Percentiles rank a stretch among this genome's conserved stretches.
Evolutionary conservation across 768 basidiomycete genomes (phyloP).

Genomic region (Mycena albidolilacea): DNA sequence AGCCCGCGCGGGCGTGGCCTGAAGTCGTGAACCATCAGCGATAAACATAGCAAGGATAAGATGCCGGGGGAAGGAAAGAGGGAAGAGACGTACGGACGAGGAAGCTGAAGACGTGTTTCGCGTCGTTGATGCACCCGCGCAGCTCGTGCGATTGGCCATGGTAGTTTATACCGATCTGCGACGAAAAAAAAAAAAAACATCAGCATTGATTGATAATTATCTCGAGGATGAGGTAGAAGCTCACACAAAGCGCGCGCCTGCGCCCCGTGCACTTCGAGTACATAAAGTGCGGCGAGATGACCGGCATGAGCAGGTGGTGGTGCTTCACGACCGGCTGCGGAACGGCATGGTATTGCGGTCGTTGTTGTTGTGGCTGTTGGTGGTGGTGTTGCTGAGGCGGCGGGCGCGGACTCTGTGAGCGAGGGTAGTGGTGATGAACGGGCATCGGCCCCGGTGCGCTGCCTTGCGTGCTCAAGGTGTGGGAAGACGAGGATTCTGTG

Average conservation of each 20-base stretch:
- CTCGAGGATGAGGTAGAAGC: background rate
- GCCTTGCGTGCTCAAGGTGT: conserved; percentile 6
- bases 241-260: conserved; percentile 41
- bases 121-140: too few species aligned
- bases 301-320: conserved; percentile 11
- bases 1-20: too few species aligned
- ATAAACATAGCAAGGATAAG: too few species aligned
- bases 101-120: too few species aligned
- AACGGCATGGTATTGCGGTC: background rate
- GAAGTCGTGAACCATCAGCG: too few species aligned
- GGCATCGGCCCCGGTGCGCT: conserved; percentile 25
- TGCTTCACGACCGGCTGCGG: conserved; percentile 19
- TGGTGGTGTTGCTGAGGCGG: background rate
- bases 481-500: too few species aligned
- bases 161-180: too few species aligned
- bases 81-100: too few species aligned
- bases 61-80: too few species aligned
- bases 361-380: background rate
- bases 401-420: background rate
- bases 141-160: too few species aligned
- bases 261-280: conserved; percentile 45
- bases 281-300: conserved; percentile 31
- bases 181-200: background rate
- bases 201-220: too few species aligned
- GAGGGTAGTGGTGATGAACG: background rate